A percentile compares a stretch with the other conserved stretches of the same genome.
Evolutionary conservation across 108 stramenopile genomes (phyloP).

Genomic region (Cyclotella sp.): DNA sequence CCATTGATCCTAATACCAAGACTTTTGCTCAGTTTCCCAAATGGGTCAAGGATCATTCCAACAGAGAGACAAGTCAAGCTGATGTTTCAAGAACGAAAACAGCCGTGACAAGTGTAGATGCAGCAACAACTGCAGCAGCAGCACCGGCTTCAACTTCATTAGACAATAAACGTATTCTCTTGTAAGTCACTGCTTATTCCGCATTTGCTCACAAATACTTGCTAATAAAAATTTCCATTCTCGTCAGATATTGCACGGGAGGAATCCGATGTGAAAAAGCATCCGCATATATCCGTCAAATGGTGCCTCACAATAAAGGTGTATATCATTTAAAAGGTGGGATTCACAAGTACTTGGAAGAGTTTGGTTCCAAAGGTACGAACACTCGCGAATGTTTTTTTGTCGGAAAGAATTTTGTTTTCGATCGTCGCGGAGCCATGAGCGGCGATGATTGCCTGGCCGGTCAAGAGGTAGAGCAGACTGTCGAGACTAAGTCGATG

Average conservation of each 20-base stretch:
- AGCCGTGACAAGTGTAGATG: background rate
- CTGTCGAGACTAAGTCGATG: background rate
- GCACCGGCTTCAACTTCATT: constrained; percentile 7
- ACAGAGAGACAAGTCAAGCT: background rate
- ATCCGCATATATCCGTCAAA: constrained; percentile 71
- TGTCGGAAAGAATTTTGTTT: constrained; percentile 89
- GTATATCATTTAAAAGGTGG: constrained; percentile 85
- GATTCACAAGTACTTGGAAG: constrained; percentile 89
- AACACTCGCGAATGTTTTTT: constrained; percentile 53
- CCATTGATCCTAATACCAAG: constrained; percentile 54
- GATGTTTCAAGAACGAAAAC: background rate
- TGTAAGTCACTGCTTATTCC: background rate
- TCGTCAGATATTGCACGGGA: constrained; percentile 86
- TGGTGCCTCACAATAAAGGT: constrained; percentile 56
- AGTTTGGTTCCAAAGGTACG: constrained; percentile 46
- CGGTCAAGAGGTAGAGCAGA: constrained; percentile 9
- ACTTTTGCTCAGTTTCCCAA: constrained; percentile 55
- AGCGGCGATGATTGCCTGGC: constrained; percentile 26
- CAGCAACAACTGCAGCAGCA: constrained; percentile 12
- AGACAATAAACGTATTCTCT: constrained; percentile 41
- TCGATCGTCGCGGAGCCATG: constrained; percentile 67
- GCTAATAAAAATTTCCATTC: constrained; percentile 15
- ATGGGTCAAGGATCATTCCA: constrained; percentile 50
- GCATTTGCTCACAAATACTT: constrained; percentile 27
- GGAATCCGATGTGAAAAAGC: constrained; percentile 96